These are phyloP conservation scores for Cryptococcus sp. DNA, from an alignment of 1,284 basidiomycete species.

Conservation along the genomic window DNA sequence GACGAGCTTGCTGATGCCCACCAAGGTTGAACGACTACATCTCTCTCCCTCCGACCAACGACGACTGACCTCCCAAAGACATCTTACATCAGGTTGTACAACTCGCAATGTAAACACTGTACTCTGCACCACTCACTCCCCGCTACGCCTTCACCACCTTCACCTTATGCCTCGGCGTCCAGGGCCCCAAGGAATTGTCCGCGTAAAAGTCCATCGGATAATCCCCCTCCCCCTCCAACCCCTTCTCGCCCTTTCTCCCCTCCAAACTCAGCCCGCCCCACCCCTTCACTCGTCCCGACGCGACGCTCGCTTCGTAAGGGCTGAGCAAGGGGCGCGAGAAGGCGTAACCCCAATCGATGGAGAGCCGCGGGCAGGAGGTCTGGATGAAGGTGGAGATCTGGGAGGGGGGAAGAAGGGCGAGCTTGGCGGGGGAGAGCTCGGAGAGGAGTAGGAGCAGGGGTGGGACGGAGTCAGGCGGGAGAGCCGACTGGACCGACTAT, in stretches of 20 bases:
- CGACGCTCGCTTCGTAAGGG: slow-evolving; percentile 91
- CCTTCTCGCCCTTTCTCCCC: not conserved
- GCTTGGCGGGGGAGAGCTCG: slow-evolving; percentile 90
- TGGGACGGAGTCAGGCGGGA: slow-evolving; percentile 54
- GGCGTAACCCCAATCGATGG: slow-evolving; percentile 98
- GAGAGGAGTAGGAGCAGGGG: slow-evolving; percentile 81
- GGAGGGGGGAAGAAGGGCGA: slow-evolving; percentile 69
- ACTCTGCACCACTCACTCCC: too few relatives aligned
- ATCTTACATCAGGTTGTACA: too few relatives aligned
- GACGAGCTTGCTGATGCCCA: not conserved
- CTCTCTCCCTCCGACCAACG: slow-evolving; percentile 50
- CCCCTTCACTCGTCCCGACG: slow-evolving; percentile 64
- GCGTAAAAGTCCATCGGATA: slow-evolving; percentile 99
- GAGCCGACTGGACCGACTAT: slow-evolving; percentile 71
- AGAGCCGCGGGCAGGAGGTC: slow-evolving; percentile 90
- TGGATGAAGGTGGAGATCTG: slow-evolving; percentile 87
- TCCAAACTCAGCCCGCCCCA: slow-evolving; percentile 44
- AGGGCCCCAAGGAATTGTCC: slow-evolving; percentile 42
- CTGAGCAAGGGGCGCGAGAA: slow-evolving; percentile 85
- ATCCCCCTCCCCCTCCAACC: slow-evolving; percentile 30
- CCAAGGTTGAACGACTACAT: slow-evolving; percentile 66
- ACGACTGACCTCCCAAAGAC: too few relatives aligned
- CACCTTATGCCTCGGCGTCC: slow-evolving; percentile 45
- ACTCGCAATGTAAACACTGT: too few relatives aligned
- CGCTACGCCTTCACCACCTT: too few relatives aligned